These are phyloP conservation scores for Sordaria brevicollis DNA, from an alignment of 495 filamentous ascomycete species.

Conservation along the genomic window DNA sequence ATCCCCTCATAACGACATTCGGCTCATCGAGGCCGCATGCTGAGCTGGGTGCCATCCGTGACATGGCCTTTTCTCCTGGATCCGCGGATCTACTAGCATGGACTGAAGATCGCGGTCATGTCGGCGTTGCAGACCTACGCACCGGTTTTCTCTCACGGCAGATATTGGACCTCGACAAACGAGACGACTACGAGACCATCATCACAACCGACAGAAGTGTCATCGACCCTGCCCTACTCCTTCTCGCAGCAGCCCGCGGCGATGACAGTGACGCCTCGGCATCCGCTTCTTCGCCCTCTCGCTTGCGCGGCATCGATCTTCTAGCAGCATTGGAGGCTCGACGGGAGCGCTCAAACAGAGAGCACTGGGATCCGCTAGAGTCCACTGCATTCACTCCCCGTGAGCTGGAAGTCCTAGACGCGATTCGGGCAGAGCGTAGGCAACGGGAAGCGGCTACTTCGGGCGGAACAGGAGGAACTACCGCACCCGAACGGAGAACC, in stretches of 20 bases:
- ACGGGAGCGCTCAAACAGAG: conserved; percentile 1
- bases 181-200: conserved; percentile 44
- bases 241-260: not conserved
- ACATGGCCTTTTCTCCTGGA: conserved; percentile 83
- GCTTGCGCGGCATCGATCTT: not conserved
- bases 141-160: conserved; percentile 68
- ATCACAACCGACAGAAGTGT: conserved; percentile 31
- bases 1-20: conserved; percentile 34
- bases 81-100: conserved; percentile 88
- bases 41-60: conserved; percentile 70
- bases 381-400: not conserved
- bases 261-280: not conserved
- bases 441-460: not conserved
- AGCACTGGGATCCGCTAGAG: conserved; percentile 9
- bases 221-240: conserved; percentile 39
- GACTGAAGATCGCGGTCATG: conserved; percentile 78
- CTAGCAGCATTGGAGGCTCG: not conserved
- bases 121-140: conserved; percentile 78
- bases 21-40: conserved; percentile 47
- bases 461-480: not conserved
- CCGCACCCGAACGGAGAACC: not conserved
- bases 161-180: conserved; percentile 51
- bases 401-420: not conserved
- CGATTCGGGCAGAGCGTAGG: not conserved
- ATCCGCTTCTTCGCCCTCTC: not conserved